Conservation (phyloP, 2,329 filamentous ascomycete species). For the Diplodia sapinea region DNA sequence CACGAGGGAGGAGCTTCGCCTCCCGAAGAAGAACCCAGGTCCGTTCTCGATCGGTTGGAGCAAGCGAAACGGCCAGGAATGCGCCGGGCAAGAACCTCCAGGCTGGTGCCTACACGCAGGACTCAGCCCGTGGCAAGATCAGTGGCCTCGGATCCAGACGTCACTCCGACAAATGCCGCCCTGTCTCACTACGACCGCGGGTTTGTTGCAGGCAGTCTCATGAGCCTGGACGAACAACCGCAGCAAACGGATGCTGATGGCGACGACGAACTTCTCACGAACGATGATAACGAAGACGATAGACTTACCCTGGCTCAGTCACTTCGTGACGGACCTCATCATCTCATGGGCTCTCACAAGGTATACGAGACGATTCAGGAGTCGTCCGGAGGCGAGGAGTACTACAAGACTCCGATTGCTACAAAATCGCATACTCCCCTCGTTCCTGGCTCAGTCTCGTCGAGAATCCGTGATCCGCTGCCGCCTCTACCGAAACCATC, state of each 20-base stretch:
- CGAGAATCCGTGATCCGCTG: slow-evolving; percentile 5
- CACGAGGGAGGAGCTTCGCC: slow-evolving; percentile 59
- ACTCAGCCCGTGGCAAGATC: slow-evolving; percentile 59
- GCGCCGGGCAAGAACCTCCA: slow-evolving; percentile 55
- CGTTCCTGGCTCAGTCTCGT: slow-evolving; percentile 36
- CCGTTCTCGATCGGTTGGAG: slow-evolving; percentile 64
- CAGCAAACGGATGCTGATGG: slow-evolving; percentile 82
- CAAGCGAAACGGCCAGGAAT: slow-evolving; percentile 58
- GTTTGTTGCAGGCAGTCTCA: slow-evolving; percentile 48
- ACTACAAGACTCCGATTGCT: slow-evolving; percentile 52
- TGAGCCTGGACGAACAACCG: slow-evolving; percentile 50
- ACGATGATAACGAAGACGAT: slow-evolving; percentile 71
- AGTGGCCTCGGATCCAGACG: slow-evolving; percentile 64
- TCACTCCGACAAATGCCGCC: slow-evolving; percentile 42
- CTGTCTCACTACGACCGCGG: slow-evolving; percentile 51
- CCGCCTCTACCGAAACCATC: slow-evolving; percentile 44
- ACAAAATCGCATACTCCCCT: slow-evolving; percentile 40
- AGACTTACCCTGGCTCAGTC: slow-evolving; percentile 31
- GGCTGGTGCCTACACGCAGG: slow-evolving; percentile 36
- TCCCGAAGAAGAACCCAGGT: slow-evolving; percentile 65
- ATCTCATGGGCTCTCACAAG: slow-evolving; percentile 36
- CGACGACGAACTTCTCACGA: slow-evolving; percentile 86
- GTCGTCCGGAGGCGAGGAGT: slow-evolving; percentile 46
- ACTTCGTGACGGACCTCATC: neutral
- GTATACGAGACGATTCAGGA: slow-evolving; percentile 42